A percentile compares a stretch with the other conserved stretches of the same genome.
Evolutionary conservation across 106 monocot species (phyloP).

Genomic region (Xerophyta viscosa): DNA sequence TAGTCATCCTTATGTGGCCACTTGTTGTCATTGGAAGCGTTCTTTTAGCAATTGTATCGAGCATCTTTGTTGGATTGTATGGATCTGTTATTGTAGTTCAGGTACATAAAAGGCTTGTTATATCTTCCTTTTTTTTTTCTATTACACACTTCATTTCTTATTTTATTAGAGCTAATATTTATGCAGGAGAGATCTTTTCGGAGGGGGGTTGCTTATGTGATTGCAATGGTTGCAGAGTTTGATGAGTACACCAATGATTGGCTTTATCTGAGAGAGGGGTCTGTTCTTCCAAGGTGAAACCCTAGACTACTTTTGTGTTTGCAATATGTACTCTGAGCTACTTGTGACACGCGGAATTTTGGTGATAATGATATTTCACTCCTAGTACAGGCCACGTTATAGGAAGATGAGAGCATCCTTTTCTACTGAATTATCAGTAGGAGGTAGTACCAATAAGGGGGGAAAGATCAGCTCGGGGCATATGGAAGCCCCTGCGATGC

Average conservation of each 20-base stretch:
- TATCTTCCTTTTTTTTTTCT: neutral
- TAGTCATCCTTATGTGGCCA: conserved; percentile 86
- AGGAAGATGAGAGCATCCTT: conserved; percentile 40
- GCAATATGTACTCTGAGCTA: too few relatives aligned
- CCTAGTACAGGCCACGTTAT: conserved; percentile 59
- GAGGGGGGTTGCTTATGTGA: conserved; percentile 73
- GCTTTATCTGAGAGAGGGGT: conserved; percentile 90
- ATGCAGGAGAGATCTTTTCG: conserved; percentile 72
- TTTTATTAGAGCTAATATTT: neutral
- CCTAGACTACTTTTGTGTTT: neutral
- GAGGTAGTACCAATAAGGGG: conserved; percentile 25
- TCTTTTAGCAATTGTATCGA: conserved; percentile 57
- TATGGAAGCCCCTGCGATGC: conserved; percentile 51
- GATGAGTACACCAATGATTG: conserved; percentile 98
- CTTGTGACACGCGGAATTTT: too few relatives aligned
- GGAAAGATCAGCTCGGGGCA: conserved; percentile 17
- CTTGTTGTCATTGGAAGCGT: conserved; percentile 70
- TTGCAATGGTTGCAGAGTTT: conserved; percentile 79
- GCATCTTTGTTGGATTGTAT: conserved; percentile 81
- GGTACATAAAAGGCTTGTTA: conserved; percentile 18
- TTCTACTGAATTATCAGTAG: conserved; percentile 48
- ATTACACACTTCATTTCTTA: neutral
- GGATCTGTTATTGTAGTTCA: conserved; percentile 81
- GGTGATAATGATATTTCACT: neutral
- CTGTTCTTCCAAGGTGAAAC: conserved; percentile 73